phyloP scores from a whole-genome alignment of 2,329 filamentous ascomycete genomes.

The Fusarium hainanense region DNA sequence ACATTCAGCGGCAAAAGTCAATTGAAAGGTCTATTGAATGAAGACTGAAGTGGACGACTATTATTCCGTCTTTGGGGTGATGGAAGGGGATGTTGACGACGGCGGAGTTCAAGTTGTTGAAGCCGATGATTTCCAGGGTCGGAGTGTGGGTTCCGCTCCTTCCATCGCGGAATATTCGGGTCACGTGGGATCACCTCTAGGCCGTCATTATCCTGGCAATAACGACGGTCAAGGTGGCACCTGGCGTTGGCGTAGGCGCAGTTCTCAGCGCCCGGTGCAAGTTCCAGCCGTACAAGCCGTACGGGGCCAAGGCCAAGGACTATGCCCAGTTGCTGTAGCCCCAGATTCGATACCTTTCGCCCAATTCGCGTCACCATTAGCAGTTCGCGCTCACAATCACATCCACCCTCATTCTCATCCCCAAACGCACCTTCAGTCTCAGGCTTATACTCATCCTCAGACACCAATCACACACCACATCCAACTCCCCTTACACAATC shows the following conservation, averaged over 20 bases:
- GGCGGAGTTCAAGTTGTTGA: constrained; percentile 22
- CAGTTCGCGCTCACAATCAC: constrained; percentile 24
- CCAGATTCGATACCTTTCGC: constrained; percentile 30
- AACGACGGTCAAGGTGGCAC: constrained; percentile 22
- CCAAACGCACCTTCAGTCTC: constrained; percentile 8
- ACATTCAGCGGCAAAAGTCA: background rate
- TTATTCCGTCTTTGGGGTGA: constrained; percentile 36
- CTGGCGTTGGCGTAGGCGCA: constrained; percentile 33
- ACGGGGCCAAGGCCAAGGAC: background rate
- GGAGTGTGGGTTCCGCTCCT: constrained; percentile 6
- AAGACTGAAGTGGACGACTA: constrained; percentile 34
- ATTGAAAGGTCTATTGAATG: background rate
- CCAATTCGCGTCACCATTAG: constrained; percentile 32
- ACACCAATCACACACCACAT: constrained; percentile 5
- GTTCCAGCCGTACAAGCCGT: background rate
- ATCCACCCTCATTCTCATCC: constrained; percentile 4
- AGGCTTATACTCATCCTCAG: constrained; percentile 11
- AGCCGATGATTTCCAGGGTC: constrained; percentile 25
- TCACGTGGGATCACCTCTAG: constrained; percentile 29
- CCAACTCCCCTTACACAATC: constrained; percentile 25
- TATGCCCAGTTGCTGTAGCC: constrained; percentile 3
- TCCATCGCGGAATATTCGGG: constrained; percentile 2
- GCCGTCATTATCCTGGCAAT: constrained; percentile 18
- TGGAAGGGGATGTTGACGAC: constrained; percentile 21
- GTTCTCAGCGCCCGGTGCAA: constrained; percentile 26